Evolutionary conservation across 2,329 filamentous ascomycete genomes (phyloP).

Genomic region (Trichoderma guizhouense): DNA sequence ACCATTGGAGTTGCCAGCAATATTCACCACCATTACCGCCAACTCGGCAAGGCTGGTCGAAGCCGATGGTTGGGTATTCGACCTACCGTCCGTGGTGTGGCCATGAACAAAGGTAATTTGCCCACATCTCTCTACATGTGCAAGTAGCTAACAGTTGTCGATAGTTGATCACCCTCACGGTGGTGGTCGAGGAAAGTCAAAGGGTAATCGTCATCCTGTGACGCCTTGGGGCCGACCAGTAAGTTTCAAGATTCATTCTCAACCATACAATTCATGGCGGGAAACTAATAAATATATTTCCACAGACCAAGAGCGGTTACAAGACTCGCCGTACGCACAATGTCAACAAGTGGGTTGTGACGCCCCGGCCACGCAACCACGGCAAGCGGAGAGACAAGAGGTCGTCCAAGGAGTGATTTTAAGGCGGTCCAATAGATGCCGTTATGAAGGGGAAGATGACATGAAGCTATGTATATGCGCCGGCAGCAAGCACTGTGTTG

Average conservation of each 20-base stretch:
- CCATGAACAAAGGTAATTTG: slow-evolving; percentile 87
- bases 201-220: slow-evolving; percentile 93
- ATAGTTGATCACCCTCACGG: slow-evolving; percentile 92
- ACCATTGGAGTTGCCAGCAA: slow-evolving; percentile 96
- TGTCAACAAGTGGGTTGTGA: slow-evolving; percentile 86
- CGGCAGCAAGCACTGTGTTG: slow-evolving; percentile 30
- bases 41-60: slow-evolving; percentile 92
- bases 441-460: not conserved
- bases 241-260: slow-evolving; percentile 42
- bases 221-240: slow-evolving; percentile 96
- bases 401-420: slow-evolving; percentile 29
- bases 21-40: slow-evolving; percentile 81
- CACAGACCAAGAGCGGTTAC: slow-evolving; percentile 75
- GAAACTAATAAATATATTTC: not conserved
- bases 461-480: slow-evolving; percentile 20
- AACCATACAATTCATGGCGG: not conserved
- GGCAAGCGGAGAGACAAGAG: slow-evolving; percentile 77
- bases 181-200: slow-evolving; percentile 98
- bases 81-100: slow-evolving; percentile 92
- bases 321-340: slow-evolving; percentile 90
- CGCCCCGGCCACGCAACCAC: slow-evolving; percentile 79
- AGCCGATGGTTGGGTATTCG: slow-evolving; percentile 91
- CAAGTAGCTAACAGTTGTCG: slow-evolving; percentile 17
- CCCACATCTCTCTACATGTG: not conserved
- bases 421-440: slow-evolving; percentile 14